Conservation (phyloP, 1,284 basidiomycete genomes). For the Austroboletus niveus region DNA sequence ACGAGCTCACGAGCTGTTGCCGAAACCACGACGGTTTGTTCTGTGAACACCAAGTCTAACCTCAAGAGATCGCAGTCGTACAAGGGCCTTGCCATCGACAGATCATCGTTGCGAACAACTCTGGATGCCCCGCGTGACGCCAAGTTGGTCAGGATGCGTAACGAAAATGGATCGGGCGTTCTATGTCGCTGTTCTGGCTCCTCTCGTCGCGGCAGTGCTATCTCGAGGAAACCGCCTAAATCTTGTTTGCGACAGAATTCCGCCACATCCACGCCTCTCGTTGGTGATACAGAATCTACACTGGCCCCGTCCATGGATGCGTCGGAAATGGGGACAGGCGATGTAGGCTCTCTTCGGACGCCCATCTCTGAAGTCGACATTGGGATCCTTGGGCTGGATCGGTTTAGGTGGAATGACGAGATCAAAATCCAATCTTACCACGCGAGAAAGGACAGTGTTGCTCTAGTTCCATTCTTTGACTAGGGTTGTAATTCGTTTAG, state of each 20-base stretch:
- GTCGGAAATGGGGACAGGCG: constrained; percentile 3
- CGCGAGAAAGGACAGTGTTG: constrained; percentile 20
- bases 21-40: neutral
- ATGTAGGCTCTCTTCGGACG: constrained; percentile 12
- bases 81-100: constrained; percentile 8
- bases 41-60: constrained; percentile 4
- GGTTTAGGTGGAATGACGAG: constrained; percentile 21
- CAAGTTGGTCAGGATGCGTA: too few relatives aligned
- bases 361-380: constrained; percentile 18
- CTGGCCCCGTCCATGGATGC: constrained; percentile 1
- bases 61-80: constrained; percentile 13
- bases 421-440: constrained; percentile 7
- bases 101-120: neutral
- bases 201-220: neutral
- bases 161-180: neutral
- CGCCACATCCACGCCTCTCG: neutral
- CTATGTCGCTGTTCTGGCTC: neutral
- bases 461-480: constrained; percentile 15
- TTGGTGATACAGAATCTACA: neutral
- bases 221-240: constrained; percentile 10
- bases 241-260: constrained; percentile 12
- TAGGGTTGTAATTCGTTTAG: neutral
- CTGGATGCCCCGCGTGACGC: neutral
- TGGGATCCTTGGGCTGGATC: constrained; percentile 24
- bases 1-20: neutral